phyloP scores from a whole-genome alignment of 1,139 yeast genomes.

The Candida sp. region DNA sequence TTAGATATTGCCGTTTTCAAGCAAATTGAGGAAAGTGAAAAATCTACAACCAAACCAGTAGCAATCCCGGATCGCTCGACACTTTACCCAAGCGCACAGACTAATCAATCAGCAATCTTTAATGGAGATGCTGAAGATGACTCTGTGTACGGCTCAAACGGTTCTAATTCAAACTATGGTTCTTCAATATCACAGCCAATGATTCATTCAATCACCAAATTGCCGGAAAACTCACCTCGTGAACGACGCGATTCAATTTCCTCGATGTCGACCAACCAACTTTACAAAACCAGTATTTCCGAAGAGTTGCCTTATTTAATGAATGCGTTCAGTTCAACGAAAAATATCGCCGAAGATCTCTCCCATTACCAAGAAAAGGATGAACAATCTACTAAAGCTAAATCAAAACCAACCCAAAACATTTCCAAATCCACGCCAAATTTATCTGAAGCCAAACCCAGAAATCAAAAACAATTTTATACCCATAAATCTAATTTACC shows the following conservation, averaged over 20 bases:
- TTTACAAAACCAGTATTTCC: conserved; percentile 45
- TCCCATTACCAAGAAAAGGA: conserved; percentile 30
- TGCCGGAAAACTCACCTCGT: conserved; percentile 8
- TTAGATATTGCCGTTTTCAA: conserved; percentile 2
- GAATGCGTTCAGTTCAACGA: conserved; percentile 56
- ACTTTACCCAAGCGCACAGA: neutral
- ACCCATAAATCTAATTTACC: conserved; percentile 27
- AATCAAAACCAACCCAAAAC: conserved; percentile 1
- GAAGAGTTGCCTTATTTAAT: conserved; percentile 56
- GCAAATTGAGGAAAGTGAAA: conserved; percentile 2
- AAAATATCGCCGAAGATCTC: conserved; percentile 48
- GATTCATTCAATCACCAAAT: conserved; percentile 41
- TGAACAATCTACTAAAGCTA: conserved; percentile 4
- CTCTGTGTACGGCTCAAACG: conserved; percentile 26
- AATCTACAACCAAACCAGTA: neutral
- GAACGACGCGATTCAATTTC: conserved; percentile 26
- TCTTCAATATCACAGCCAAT: conserved; percentile 29
- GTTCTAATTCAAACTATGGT: conserved; percentile 23
- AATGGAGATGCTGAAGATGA: conserved; percentile 17
- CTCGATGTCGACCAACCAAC: conserved; percentile 23
- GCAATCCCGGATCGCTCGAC: conserved; percentile 1
- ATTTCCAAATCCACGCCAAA: neutral
- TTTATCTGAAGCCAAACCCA: neutral
- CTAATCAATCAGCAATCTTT: conserved; percentile 2
- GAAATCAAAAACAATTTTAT: conserved; percentile 19